A percentile compares a stretch with the other conserved stretches of the same genome.
Conservation (phyloP, 2,329 filamentous ascomycete genomes). For the Cordyceps militaris region DNA sequence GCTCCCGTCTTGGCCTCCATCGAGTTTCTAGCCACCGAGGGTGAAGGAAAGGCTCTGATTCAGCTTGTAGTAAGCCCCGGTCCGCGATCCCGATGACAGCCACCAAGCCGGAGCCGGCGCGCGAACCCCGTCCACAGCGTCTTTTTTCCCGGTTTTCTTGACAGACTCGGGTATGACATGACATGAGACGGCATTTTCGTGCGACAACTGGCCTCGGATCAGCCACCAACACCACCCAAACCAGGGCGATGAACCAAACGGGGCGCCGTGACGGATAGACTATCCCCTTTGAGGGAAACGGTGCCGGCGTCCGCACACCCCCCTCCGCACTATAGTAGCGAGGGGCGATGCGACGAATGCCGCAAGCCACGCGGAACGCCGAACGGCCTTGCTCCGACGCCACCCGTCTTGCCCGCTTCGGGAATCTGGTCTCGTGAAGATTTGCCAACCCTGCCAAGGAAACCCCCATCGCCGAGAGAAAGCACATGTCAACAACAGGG, state of each 20-base stretch:
- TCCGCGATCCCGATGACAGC: slow-evolving; percentile 4
- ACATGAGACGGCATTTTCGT: neutral
- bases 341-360: slow-evolving; percentile 5
- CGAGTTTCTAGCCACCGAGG: neutral
- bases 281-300: neutral
- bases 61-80: slow-evolving; percentile 6
- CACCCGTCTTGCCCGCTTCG: neutral
- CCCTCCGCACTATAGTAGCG: neutral
- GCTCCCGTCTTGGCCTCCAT: neutral
- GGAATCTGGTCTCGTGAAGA: slow-evolving; percentile 2
- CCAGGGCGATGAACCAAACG: neutral
- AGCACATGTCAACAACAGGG: neutral
- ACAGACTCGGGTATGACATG: neutral
- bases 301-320: neutral
- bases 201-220: too few species aligned
- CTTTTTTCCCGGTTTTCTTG: neutral
- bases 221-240: neutral
- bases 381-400: slow-evolving; percentile 1
- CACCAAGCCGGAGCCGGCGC: neutral
- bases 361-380: slow-evolving; percentile 9
- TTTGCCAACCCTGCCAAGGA: neutral
- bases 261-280: neutral
- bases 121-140: neutral
- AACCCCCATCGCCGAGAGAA: neutral
- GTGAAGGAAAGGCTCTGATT: neutral